phyloP scores from a whole-genome alignment of 164 flowering plant species.

The Euptelea pleiosperma region DNA sequence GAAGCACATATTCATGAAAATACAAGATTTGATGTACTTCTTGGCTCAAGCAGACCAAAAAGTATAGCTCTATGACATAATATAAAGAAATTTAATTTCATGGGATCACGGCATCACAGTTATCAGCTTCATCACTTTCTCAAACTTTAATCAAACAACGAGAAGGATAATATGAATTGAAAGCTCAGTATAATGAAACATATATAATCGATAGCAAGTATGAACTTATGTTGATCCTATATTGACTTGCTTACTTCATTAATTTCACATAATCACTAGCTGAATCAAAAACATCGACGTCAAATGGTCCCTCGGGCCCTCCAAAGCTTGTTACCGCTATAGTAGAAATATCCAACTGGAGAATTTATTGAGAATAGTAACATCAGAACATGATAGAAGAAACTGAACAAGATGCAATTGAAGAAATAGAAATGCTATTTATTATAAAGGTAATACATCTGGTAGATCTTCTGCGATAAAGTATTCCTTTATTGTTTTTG shows the following conservation, averaged over 20 bases:
- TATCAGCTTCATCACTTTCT: neutral
- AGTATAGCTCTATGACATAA: neutral
- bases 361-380: conserved; percentile 3
- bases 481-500: conserved; percentile 84
- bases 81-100: too few species aligned
- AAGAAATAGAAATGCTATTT: neutral
- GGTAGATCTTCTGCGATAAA: conserved; percentile 78
- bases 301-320: conserved; percentile 92
- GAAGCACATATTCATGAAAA: neutral
- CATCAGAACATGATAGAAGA: neutral
- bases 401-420: neutral
- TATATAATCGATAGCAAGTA: too few species aligned
- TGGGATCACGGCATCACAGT: neutral
- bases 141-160: neutral
- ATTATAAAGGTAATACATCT: conserved; percentile 46
- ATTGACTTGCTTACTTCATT: conserved; percentile 72
- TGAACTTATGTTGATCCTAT: neutral
- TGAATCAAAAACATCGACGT: conserved; percentile 93
- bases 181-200: neutral
- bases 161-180: neutral
- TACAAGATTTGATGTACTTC: too few species aligned
- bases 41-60: too few species aligned
- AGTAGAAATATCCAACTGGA: conserved; percentile 75
- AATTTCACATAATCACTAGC: conserved; percentile 84
- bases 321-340: conserved; percentile 61